phyloP scores from a whole-genome alignment of 495 filamentous ascomycete genomes.

The Massariosphaeria phaeospora region DNA sequence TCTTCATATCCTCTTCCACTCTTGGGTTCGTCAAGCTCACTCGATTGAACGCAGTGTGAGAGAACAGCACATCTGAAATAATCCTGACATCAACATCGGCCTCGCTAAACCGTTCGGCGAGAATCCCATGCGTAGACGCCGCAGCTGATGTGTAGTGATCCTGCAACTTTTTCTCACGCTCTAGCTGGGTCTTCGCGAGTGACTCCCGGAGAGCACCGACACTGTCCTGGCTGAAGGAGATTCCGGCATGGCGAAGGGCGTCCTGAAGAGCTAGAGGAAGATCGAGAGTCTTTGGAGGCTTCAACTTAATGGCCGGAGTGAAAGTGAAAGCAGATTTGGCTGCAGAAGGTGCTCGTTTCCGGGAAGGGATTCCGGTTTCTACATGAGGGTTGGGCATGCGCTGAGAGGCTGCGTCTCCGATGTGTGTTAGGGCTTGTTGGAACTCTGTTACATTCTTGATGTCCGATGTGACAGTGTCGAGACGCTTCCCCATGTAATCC shows the following conservation, averaged over 20 bases:
- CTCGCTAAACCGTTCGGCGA: slow-evolving; percentile 15
- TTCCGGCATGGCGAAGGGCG: slow-evolving; percentile 17
- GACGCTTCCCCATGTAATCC: slow-evolving; percentile 27
- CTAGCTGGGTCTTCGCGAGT: slow-evolving; percentile 6
- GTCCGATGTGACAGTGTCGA: slow-evolving; percentile 17
- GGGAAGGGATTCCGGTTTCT: not conserved
- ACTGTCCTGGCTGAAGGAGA: slow-evolving; percentile 19
- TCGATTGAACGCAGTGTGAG: slow-evolving; percentile 13
- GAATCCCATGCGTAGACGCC: not conserved
- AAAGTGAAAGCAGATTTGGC: slow-evolving; percentile 14
- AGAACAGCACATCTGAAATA: slow-evolving; percentile 18
- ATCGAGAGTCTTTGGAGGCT: slow-evolving; percentile 17
- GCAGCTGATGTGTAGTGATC: slow-evolving; percentile 10
- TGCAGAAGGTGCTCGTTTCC: slow-evolving; percentile 10
- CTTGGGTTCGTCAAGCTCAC: slow-evolving; percentile 12
- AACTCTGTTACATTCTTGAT: slow-evolving; percentile 16
- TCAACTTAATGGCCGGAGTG: slow-evolving; percentile 12
- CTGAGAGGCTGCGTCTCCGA: slow-evolving; percentile 1
- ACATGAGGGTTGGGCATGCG: not conserved
- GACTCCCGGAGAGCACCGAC: slow-evolving; percentile 10
- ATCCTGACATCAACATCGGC: slow-evolving; percentile 14
- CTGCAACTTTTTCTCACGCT: slow-evolving; percentile 19
- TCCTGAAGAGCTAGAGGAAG: slow-evolving; percentile 19
- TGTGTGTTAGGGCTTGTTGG: slow-evolving; percentile 20
- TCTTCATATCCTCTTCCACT: slow-evolving; percentile 16